Conservation (phyloP, 2,329 filamentous ascomycete genomes). For the Colletotrichum kahawae region DNA sequence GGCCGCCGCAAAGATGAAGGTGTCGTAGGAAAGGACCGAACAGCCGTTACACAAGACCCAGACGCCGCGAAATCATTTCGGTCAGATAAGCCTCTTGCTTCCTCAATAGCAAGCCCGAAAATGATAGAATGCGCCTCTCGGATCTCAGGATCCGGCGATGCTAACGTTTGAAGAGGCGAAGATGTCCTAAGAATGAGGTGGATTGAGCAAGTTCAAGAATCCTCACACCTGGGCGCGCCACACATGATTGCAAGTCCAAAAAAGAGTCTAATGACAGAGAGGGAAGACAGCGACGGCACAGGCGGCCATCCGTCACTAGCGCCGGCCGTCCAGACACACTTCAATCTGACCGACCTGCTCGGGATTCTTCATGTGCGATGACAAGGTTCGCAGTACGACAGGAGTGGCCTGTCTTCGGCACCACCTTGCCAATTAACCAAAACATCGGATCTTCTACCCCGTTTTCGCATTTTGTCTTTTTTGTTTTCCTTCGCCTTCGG, state of each 20-base stretch:
- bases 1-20: not conserved
- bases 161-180: not conserved
- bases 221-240: not conserved
- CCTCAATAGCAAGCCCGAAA: not conserved
- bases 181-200: not conserved
- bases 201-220: slow-evolving; percentile 25
- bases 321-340: not conserved
- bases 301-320: not conserved
- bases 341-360: not conserved
- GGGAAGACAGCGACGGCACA: not conserved
- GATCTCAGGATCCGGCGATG: not conserved
- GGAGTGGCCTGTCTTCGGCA: not conserved
- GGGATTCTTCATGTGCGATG: not conserved
- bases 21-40: not conserved
- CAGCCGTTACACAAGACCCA: not conserved
- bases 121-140: not conserved
- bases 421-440: not conserved
- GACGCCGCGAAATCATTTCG: not conserved
- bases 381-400: not conserved
- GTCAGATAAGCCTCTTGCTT: not conserved
- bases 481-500: not conserved
- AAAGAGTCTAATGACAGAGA: too few relatives aligned
- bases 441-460: not conserved
- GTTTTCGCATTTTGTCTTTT: not conserved
- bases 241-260: not conserved